Conservation (phyloP, 352 stramenopile genomes). For the Globisporangium carolinianum region DNA sequence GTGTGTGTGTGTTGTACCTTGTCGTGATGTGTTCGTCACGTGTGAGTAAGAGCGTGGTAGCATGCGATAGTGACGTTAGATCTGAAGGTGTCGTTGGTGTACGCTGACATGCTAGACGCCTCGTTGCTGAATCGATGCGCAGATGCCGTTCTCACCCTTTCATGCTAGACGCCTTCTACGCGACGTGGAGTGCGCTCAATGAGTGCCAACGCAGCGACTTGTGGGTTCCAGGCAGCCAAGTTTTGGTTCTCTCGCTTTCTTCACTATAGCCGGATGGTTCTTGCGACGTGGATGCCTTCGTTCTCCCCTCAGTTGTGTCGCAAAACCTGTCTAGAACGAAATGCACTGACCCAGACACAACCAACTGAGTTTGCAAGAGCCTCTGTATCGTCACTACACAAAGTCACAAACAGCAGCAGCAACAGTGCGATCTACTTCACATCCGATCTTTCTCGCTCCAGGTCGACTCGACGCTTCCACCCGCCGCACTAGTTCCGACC, state of each 20-base stretch:
- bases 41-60: too few species aligned
- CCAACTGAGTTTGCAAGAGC: not conserved
- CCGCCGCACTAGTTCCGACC: not conserved
- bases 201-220: not conserved
- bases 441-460: conserved; percentile 8
- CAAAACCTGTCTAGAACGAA: not conserved
- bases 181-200: not conserved
- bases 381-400: not conserved
- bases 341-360: not conserved
- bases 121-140: not conserved
- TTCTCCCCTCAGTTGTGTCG: not conserved
- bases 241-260: not conserved
- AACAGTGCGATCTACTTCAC: not conserved
- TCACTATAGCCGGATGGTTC: not conserved
- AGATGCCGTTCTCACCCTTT: not conserved
- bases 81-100: too few species aligned
- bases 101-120: not conserved
- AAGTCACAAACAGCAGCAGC: not conserved
- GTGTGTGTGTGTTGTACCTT: not conserved
- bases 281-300: not conserved
- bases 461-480: not conserved
- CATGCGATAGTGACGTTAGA: too few species aligned
- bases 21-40: not conserved
- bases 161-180: not conserved
- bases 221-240: too few species aligned